Evolutionary conservation across 495 filamentous ascomycete species (phyloP), one percentile per base, ranked within the genome.

Genomic region (Daldinia loculata): DNA sequence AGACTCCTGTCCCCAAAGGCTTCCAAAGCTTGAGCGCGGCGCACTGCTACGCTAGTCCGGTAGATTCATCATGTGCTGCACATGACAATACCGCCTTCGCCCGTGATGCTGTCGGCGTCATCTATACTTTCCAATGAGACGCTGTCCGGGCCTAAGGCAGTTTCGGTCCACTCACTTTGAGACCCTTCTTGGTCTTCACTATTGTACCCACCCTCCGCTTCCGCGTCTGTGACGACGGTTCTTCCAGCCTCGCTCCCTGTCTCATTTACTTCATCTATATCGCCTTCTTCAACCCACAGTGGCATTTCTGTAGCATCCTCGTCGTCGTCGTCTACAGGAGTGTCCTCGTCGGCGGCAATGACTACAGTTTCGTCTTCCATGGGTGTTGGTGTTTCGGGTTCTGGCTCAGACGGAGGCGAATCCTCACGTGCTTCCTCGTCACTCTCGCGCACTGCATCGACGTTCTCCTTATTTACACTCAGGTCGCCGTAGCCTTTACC

Each of bases 211-310:
- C 70, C 70, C 56, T 85, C 80, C 4, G 84, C 72, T 27, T 74
- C 75, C 26, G 90, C 89, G 68, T 90, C 88, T 9, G 87, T 90
- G 53, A 84, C 80, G 43, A 85, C 81, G 39, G 82, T 85, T 55
- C 80, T 83, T 0, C 76, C 80, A 0, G 70, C 63, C 30, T 82
- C 79, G 61, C 71, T 76, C 14, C 43, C 66, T 14, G 38, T 74
- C 2, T 66, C 76, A 14, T 51, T 65, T 12, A 17, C 65, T n/a
- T 68, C 70, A 14, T 70, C 59, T 15, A 60, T 15, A 30, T 56
- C 53, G 1, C 4, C 63, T 17, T 70, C 59, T 27, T 74, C 70
- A 4, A 39, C 27, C n/a, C 65, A 48, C 22, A 17, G 12, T 32
- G 63, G 41, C 22, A 63, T 63, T 41, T 67, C 69, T 1, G 63